phyloP scores from a whole-genome alignment of 2,329 filamentous ascomycete genomes.

The Fusarium hostae region DNA sequence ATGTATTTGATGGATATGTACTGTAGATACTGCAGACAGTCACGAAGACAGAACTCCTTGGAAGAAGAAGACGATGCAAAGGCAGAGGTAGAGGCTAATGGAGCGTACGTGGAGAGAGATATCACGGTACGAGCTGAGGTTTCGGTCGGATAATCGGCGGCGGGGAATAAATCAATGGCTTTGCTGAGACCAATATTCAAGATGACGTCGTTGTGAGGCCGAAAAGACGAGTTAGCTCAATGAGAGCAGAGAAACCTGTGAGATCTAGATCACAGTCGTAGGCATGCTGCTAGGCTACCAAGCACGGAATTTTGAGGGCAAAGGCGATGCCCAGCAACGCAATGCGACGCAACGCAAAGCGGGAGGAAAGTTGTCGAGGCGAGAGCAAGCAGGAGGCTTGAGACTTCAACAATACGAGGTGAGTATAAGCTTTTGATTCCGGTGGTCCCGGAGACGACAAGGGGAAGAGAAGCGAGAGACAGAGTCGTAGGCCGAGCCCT shows the following conservation, averaged over 20 bases:
- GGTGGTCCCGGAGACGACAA: conserved; percentile 30
- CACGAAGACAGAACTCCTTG: conserved; percentile 27
- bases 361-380: conserved; percentile 6
- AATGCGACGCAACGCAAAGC: background rate
- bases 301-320: conserved; percentile 26
- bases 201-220: conserved; percentile 38
- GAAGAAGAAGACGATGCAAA: conserved; percentile 5
- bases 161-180: conserved; percentile 21
- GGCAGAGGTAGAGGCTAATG: conserved; percentile 14
- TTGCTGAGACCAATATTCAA: conserved; percentile 29
- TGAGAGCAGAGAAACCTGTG: conserved; percentile 35
- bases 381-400: background rate
- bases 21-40: conserved; percentile 33
- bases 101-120: conserved; percentile 6
- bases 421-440: conserved; percentile 20
- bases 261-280: conserved; percentile 40
- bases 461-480: conserved; percentile 34
- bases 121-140: conserved; percentile 30
- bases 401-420: conserved; percentile 31
- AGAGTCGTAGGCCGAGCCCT: conserved; percentile 5
- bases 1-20: conserved; percentile 7
- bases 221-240: conserved; percentile 17
- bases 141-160: conserved; percentile 30
- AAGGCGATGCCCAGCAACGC: conserved; percentile 28
- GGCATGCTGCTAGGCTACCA: conserved; percentile 39